Evolutionary conservation across 495 filamentous ascomycete genomes (phyloP).

Genomic region (Aspergillus saccharolyticus): DNA sequence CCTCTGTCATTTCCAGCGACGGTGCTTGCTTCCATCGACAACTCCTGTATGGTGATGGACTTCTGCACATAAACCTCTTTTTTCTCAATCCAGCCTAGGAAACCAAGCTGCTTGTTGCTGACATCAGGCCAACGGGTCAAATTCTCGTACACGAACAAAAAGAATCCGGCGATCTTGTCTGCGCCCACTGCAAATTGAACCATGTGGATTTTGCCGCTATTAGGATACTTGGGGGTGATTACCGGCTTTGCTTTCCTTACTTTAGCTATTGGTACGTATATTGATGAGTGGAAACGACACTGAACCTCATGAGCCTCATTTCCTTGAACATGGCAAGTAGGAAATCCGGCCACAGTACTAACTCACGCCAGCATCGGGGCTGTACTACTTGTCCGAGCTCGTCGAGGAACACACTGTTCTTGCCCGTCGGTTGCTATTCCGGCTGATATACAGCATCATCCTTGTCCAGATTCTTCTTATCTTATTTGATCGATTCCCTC

Average conservation of each 20-base stretch:
- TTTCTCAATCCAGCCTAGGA: constrained; percentile 7
- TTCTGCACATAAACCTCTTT: background rate
- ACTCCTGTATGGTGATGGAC: background rate
- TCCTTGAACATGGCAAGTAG: no score
- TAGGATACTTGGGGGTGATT: constrained; percentile 83
- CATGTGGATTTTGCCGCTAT: constrained; percentile 89
- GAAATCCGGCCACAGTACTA: background rate
- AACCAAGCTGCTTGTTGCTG: constrained; percentile 4
- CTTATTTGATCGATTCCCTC: constrained; percentile 79
- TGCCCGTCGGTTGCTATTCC: constrained; percentile 75
- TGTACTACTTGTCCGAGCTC: constrained; percentile 96
- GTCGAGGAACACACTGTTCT: constrained; percentile 97
- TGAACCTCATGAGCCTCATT: background rate
- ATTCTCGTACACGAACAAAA: background rate
- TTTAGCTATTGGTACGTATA: constrained; percentile 72
- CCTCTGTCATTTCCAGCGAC: background rate
- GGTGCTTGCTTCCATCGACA: background rate
- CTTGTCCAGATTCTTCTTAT: constrained; percentile 66
- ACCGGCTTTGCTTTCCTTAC: constrained; percentile 92
- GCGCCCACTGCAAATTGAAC: constrained; percentile 11
- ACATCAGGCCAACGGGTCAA: background rate
- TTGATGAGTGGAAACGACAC: background rate
- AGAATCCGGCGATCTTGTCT: background rate
- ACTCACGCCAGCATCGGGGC: constrained; percentile 66
- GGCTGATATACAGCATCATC: constrained; percentile 82